Evolutionary conservation across 148 eudicot genomes (phyloP).

Genomic region (Arbutus unedo): DNA sequence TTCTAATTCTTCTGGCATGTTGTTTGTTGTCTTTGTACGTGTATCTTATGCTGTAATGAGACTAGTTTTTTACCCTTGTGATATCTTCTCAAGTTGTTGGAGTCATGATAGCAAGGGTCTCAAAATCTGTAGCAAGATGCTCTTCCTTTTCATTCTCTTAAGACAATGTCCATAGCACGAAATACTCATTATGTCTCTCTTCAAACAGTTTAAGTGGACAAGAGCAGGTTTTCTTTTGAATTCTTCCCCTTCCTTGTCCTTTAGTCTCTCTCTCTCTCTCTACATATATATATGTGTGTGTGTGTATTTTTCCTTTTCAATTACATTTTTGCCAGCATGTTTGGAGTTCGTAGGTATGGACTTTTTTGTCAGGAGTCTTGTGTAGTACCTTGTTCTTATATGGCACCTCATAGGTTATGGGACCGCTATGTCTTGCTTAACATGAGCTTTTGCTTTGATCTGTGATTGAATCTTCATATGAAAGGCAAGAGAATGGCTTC

Average conservation of each 20-base stretch:
- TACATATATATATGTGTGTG: background rate
- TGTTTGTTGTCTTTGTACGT: background rate
- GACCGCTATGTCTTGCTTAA: background rate
- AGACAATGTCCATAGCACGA: background rate
- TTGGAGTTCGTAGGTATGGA: background rate
- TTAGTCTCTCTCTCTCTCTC: background rate
- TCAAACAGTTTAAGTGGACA: slow-evolving; percentile 89
- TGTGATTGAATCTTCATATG: background rate
- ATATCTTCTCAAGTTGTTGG: background rate
- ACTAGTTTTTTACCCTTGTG: background rate
- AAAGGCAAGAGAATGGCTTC: slow-evolving; percentile 99
- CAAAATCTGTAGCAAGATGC: background rate
- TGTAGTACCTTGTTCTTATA: background rate
- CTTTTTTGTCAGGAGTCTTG: background rate
- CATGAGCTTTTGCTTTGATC: background rate
- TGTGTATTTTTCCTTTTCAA: background rate
- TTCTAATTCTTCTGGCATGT: slow-evolving; percentile 1
- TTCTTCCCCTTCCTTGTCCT: background rate
- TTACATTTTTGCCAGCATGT: background rate
- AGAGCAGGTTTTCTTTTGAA: slow-evolving; percentile 60
- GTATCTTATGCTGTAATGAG: background rate
- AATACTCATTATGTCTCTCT: background rate
- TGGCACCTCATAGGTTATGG: background rate
- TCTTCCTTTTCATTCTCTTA: slow-evolving; percentile 6
- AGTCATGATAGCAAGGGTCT: slow-evolving; percentile 1